phyloP scores from a whole-genome alignment of 1,284 basidiomycete genomes.

The Irpex lacteus region DNA sequence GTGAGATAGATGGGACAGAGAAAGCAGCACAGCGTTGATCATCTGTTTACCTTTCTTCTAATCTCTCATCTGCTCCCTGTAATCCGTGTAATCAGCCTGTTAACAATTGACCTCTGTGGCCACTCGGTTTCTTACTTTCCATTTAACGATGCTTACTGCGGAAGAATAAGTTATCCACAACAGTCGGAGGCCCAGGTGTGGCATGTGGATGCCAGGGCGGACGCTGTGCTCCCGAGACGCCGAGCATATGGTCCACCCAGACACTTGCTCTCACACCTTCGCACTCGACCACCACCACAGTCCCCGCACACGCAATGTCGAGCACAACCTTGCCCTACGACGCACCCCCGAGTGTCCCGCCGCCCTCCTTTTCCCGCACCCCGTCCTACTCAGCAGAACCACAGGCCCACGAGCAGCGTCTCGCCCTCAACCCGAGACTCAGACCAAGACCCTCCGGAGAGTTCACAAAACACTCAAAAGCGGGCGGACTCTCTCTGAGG shows the following conservation, averaged over 20 bases:
- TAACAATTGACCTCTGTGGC: neutral
- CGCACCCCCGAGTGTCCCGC: conserved; percentile 1
- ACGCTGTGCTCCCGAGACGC: conserved; percentile 1
- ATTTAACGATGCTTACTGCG: neutral
- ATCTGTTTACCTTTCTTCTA: neutral
- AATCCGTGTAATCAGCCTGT: neutral
- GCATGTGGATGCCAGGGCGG: neutral
- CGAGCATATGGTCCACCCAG: neutral
- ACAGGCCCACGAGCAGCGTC: conserved; percentile 48
- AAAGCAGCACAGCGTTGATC: neutral
- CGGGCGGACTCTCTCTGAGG: conserved; percentile 48
- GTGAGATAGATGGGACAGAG: neutral
- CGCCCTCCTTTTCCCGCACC: conserved; percentile 20
- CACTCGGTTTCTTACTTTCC: neutral
- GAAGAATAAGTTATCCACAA: neutral
- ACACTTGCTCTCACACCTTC: neutral
- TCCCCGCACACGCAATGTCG: conserved; percentile 25
- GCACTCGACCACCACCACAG: neutral
- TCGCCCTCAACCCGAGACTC: conserved; percentile 39
- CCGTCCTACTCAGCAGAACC: conserved; percentile 44
- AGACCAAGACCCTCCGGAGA: conserved; percentile 37
- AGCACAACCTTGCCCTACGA: conserved; percentile 34
- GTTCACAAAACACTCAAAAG: conserved; percentile 61
- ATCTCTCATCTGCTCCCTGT: neutral
- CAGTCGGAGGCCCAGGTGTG: neutral